These are phyloP conservation scores for Sarcodon aspratus DNA, from an alignment of 768 basidiomycete genomes.

Conservation along the genomic window DNA sequence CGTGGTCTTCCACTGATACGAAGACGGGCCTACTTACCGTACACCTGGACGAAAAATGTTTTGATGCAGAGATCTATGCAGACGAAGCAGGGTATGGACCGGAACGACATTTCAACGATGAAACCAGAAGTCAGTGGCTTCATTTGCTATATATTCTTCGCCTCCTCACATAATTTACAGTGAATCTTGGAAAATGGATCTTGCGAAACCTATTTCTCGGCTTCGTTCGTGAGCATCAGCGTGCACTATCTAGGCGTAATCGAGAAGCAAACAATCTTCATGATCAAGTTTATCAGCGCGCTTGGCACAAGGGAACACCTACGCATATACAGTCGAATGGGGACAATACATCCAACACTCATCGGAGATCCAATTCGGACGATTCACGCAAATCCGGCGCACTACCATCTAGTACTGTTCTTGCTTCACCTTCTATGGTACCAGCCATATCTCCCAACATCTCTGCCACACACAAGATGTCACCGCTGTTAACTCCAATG, in stretches of 20 bases:
- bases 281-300: constrained; percentile 9
- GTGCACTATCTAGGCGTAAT: constrained; percentile 14
- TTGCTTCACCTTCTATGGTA: constrained; percentile 54
- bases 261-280: constrained; percentile 7
- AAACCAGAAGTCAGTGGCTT: constrained; percentile 58
- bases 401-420: constrained; percentile 17
- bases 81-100: constrained; percentile 74
- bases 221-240: constrained; percentile 64
- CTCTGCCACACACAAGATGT: constrained; percentile 30
- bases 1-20: constrained; percentile 87
- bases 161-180: constrained; percentile 24
- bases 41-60: constrained; percentile 79
- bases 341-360: constrained; percentile 9
- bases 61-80: constrained; percentile 91
- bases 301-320: constrained; percentile 15
- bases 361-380: constrained; percentile 19
- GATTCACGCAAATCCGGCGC: constrained; percentile 6
- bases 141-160: constrained; percentile 2
- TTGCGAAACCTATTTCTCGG: constrained; percentile 74
- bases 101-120: constrained; percentile 58
- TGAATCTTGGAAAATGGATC: constrained; percentile 90
- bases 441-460: constrained; percentile 48
- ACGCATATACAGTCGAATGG: constrained; percentile 16
- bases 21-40: constrained; percentile 82
- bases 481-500: constrained; percentile 43